These are phyloP conservation scores for Paulinella micropora DNA, from an alignment of 78 protist species.

Conservation along the genomic window DNA sequence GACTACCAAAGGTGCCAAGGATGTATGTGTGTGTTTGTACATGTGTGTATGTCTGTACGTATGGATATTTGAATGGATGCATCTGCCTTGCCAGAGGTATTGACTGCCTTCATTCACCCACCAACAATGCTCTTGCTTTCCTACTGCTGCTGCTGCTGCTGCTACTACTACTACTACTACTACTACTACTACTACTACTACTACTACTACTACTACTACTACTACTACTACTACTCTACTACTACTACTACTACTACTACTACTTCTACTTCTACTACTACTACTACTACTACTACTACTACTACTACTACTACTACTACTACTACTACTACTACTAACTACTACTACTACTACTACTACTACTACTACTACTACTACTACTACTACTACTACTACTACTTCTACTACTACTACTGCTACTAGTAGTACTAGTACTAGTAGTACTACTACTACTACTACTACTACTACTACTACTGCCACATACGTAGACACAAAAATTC, in stretches of 20 bases:
- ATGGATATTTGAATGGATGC: too few relatives aligned
- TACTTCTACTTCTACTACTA: background rate
- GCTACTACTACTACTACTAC: background rate
- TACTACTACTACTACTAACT: background rate
- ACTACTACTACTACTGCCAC: too few relatives aligned
- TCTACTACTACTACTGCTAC: background rate
- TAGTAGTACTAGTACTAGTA: background rate
- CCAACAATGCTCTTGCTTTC: background rate
- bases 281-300: background rate
- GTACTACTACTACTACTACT: too few relatives aligned
- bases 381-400: background rate
- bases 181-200: background rate
- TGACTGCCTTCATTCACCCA: too few relatives aligned
- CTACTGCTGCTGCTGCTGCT: background rate
- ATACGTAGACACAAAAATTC: too few relatives aligned
- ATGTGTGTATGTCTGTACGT: too few relatives aligned
- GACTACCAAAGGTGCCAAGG: too few relatives aligned
- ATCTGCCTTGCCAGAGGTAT: too few relatives aligned
- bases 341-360: background rate
- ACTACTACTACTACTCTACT: too few relatives aligned
- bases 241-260: too few relatives aligned
- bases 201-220: background rate
- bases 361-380: background rate
- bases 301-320: background rate
- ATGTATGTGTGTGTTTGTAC: too few relatives aligned